Evolutionary conservation across 2,329 filamentous ascomycete species (phyloP).

Genomic region (Cytospora chrysosperma): DNA sequence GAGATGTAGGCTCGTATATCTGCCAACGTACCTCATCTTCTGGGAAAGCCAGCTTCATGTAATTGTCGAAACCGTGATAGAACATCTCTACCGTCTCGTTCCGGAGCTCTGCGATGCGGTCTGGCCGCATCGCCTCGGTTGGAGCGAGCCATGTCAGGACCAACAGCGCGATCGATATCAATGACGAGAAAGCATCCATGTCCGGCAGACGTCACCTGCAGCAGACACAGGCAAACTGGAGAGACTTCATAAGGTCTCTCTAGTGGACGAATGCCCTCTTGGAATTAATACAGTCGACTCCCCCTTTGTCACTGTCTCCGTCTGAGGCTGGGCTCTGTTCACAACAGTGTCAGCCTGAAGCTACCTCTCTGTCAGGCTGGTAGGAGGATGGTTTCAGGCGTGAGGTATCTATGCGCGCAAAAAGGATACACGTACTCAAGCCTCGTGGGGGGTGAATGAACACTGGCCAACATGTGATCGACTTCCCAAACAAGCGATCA

Average conservation of each 20-base stretch:
- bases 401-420: not conserved
- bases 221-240: constrained; percentile 24
- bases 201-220: constrained; percentile 42
- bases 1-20: not conserved
- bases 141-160: constrained; percentile 42
- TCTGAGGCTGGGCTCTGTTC: not conserved
- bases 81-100: constrained; percentile 75
- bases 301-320: not conserved
- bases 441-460: not conserved
- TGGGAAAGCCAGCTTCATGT: constrained; percentile 90
- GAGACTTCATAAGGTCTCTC: constrained; percentile 21
- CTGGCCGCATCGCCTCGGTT: constrained; percentile 53
- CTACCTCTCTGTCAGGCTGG: not conserved
- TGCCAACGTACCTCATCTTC: constrained; percentile 71
- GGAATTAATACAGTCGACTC: not conserved
- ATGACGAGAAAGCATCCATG: constrained; percentile 29
- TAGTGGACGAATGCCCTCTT: constrained; percentile 12
- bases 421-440: not conserved
- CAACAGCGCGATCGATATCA: constrained; percentile 29
- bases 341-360: not conserved
- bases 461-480: constrained; percentile 1
- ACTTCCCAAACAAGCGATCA: not conserved
- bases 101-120: constrained; percentile 54
- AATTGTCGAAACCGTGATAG: constrained; percentile 95
- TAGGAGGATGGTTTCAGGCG: not conserved